phyloP scores from a whole-genome alignment of 2,329 filamentous ascomycete genomes.

The Cytospora mali region DNA sequence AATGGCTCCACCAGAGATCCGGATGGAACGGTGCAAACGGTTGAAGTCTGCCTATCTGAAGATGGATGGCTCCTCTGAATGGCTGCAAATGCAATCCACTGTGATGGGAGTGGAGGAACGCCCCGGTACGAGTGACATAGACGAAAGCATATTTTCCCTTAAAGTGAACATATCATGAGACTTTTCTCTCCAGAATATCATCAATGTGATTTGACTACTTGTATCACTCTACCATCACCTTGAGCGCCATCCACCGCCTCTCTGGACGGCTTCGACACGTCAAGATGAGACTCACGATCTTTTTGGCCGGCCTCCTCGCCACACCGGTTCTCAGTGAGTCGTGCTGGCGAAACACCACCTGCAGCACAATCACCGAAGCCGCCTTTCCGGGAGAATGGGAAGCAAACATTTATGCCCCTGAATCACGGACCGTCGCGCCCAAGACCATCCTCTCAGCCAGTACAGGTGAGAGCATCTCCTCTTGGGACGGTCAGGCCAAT shows the following conservation, averaged over 20 bases:
- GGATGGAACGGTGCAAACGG: background rate
- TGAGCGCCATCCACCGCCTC: background rate
- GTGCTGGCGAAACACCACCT: slow-evolving; percentile 60
- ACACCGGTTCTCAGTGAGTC: slow-evolving; percentile 28
- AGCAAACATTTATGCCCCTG: slow-evolving; percentile 57
- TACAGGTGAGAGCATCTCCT: slow-evolving; percentile 37
- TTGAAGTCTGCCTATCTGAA: background rate
- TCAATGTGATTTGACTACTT: too few relatives aligned
- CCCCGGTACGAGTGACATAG: background rate
- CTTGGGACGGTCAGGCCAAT: slow-evolving; percentile 33
- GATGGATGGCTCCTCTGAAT: background rate
- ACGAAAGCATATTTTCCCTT: background rate
- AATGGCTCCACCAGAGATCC: background rate
- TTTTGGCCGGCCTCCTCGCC: slow-evolving; percentile 36
- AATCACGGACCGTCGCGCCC: slow-evolving; percentile 53
- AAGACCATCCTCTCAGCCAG: slow-evolving; percentile 43
- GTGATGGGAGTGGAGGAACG: background rate
- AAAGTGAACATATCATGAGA: too few relatives aligned
- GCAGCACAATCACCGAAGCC: slow-evolving; percentile 50
- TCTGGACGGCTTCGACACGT: background rate
- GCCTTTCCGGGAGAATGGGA: slow-evolving; percentile 63
- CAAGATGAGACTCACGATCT: slow-evolving; percentile 12
- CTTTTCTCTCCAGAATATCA: background rate
- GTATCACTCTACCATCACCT: background rate
- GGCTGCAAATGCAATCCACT: background rate